Base-by-base conservation (phyloP, 1,284 basidiomycete genomes). In the Lentinula novae-zelandiae region DNA sequence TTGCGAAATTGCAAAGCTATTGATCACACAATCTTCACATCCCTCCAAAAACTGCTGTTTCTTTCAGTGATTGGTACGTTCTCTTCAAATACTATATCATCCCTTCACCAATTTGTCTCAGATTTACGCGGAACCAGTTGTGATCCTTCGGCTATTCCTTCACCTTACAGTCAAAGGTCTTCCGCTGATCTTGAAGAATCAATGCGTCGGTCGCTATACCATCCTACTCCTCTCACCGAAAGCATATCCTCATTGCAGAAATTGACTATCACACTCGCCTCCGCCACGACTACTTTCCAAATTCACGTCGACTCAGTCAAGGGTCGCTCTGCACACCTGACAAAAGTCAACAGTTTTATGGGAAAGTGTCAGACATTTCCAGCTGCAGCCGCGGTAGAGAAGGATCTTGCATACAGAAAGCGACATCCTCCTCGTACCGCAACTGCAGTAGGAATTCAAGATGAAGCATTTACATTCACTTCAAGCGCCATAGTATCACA, bases 31-130 rank as follows among this genome's bases (percentile, higher is more conserved):
- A 72, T 83, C 2, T 75, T 80, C 61, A 60, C 69, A 1, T 66
- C 70, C 57, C 71, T 87, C 3, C 40, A 65, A 20, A 71, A 67
- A 5, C 86, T 88, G 63, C 79, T 79, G 6, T 73, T 87, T 36
- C 78, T 89, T 13, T 76, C 75, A 34, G 78, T 82, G n/a, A 67
- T 87, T 62, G 85, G 86, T 84, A 60, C 58, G 80, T 75, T 34
- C 40, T 1, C 40, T 40, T 12, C 34, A 20, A 53, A 36, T 42
- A 60, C 22, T 27, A 40, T 17, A n/a, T 13, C 17, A 46, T 31
- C 20, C 36, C 5, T 36, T 66, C 58, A 57, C 48, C 63, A 46
- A 36, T 44, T 50, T 50, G 17, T 48, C 49, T 13, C 61, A 86
- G 85, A 87, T 69, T 73, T 86, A 3, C 76, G 83, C 17, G 81